phyloP scores from a whole-genome alignment of 345 rosid genomes.

The Linum lewisii region DNA sequence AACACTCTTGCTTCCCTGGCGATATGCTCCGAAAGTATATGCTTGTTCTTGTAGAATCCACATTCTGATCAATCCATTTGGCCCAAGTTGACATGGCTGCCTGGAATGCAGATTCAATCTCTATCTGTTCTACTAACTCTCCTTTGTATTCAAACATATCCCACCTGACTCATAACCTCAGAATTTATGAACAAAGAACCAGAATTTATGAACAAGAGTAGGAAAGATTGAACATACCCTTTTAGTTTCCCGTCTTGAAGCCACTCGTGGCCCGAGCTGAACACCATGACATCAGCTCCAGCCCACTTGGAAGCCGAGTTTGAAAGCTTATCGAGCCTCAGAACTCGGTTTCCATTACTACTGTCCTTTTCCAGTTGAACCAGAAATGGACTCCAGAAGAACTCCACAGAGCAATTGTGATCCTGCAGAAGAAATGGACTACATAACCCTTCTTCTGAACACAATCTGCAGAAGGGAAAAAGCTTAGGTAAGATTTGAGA shows the following conservation, averaged over 20 bases:
- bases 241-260: conserved; percentile 13
- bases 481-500: not conserved
- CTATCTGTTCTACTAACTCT: conserved; percentile 24
- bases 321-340: conserved; percentile 32
- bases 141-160: conserved; percentile 25
- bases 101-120: conserved; percentile 24
- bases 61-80: conserved; percentile 30
- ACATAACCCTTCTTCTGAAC: not conserved
- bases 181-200: too few relatives aligned
- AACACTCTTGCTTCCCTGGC: conserved; percentile 29
- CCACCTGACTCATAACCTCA: conserved; percentile 28
- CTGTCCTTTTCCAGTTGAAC: conserved; percentile 23
- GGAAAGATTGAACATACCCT: conserved; percentile 28
- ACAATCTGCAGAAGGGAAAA: not conserved
- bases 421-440: conserved; percentile 18
- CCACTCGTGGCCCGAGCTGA: conserved; percentile 58
- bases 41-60: conserved; percentile 19
- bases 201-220: not conserved
- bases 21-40: conserved; percentile 42
- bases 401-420: conserved; percentile 38
- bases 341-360: conserved; percentile 18
- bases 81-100: conserved; percentile 40
- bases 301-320: conserved; percentile 24
- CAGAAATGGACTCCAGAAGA: conserved; percentile 40
- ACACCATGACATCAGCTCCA: conserved; percentile 41